Conservation (phyloP, 495 filamentous ascomycete species). For the Tuber indicum region DNA sequence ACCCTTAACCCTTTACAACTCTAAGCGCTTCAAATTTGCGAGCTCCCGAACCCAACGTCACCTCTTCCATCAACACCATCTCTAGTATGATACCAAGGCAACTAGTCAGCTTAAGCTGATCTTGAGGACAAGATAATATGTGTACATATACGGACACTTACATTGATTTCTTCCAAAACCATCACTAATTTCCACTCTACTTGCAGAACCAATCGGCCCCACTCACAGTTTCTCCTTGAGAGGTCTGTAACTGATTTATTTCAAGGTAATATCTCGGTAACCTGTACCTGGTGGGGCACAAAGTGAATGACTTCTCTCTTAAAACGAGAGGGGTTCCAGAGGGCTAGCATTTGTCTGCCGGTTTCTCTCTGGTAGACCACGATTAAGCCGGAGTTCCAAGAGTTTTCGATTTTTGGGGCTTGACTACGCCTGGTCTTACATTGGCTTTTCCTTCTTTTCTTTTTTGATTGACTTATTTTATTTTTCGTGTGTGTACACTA, state of each 20-base stretch:
- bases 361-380: constrained; percentile 33
- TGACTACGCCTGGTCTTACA: constrained; percentile 37
- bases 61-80: constrained; percentile 6
- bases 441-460: background rate
- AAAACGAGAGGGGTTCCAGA: constrained; percentile 11
- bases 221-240: constrained; percentile 26
- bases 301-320: constrained; percentile 19
- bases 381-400: constrained; percentile 37
- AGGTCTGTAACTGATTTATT: constrained; percentile 36
- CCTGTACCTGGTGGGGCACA: constrained; percentile 24
- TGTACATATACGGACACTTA: constrained; percentile 10
- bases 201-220: constrained; percentile 13
- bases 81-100: background rate
- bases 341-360: constrained; percentile 34
- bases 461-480: background rate
- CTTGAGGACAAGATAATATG: background rate
- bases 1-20: background rate
- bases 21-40: constrained; percentile 4
- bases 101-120: background rate
- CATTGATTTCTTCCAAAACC: background rate
- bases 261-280: constrained; percentile 34
- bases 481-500: background rate
- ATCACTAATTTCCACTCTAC: background rate
- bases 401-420: constrained; percentile 24
- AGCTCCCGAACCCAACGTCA: constrained; percentile 11